These are phyloP conservation scores for Ophiostoma sp. DNA, from an alignment of 2,329 filamentous ascomycete genomes.

Conservation along the genomic window DNA sequence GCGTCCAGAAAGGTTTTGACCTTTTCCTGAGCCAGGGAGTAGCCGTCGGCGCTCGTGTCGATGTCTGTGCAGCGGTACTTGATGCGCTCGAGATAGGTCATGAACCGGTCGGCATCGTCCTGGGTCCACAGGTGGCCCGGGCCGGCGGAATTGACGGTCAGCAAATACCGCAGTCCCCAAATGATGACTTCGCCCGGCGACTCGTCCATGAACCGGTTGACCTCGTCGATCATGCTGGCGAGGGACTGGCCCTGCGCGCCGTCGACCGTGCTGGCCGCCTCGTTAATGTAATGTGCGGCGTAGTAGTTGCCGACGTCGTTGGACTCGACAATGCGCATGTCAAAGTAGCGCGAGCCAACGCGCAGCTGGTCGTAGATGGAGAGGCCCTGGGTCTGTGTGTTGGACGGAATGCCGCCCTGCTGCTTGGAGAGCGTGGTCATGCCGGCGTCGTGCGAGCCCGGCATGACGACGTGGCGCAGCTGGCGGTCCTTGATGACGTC, in stretches of 20 bases:
- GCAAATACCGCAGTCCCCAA: neutral
- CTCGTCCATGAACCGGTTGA: neutral
- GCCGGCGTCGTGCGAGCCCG: conserved; percentile 51
- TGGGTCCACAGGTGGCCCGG: neutral
- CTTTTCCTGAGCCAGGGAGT: no score
- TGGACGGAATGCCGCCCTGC: conserved; percentile 34
- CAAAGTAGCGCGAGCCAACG: conserved; percentile 49
- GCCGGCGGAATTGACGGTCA: neutral
- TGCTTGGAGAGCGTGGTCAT: conserved; percentile 39
- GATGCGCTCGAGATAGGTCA: neutral
- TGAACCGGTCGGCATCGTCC: neutral
- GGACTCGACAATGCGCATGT: conserved; percentile 46
- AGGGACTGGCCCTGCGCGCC: neutral
- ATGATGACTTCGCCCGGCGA: neutral
- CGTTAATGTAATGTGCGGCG: neutral
- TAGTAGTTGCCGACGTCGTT: neutral
- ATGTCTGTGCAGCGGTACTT: neutral
- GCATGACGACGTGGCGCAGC: conserved; percentile 49
- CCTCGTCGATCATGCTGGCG: neutral
- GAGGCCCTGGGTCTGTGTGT: conserved; percentile 49
- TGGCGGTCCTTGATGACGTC: conserved; percentile 41
- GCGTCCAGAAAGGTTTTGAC: no score
- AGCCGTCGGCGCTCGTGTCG: no score
- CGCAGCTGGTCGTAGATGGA: conserved; percentile 48
- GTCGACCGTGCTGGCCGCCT: neutral